phyloP scores from a whole-genome alignment of 441 rosid species.

The Erodium texanum region DNA sequence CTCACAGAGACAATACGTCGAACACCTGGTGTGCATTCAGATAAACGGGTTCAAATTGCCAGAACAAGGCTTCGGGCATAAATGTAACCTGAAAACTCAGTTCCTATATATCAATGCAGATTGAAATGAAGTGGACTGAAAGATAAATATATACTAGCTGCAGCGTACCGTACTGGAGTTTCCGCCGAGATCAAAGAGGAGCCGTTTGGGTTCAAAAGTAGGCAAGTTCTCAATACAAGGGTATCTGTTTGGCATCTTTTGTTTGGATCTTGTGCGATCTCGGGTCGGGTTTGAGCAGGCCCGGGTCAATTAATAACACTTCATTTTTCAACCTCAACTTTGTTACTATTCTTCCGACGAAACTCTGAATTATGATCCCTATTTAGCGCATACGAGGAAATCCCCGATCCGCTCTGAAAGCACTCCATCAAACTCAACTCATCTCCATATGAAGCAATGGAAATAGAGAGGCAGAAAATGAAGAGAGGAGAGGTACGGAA shows the following conservation, averaged over 20 bases:
- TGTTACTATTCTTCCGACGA: too few relatives aligned
- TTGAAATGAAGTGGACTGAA: not conserved
- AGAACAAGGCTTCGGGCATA: not conserved
- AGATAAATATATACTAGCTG: too few relatives aligned
- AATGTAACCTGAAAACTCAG: not conserved
- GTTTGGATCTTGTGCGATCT: not conserved
- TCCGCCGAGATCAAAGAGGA: not conserved
- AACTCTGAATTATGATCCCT: too few relatives aligned
- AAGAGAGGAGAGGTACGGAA: too few relatives aligned
- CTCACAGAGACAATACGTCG: conserved; percentile 22
- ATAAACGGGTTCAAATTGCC: not conserved
- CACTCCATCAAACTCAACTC: too few relatives aligned
- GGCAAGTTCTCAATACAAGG: not conserved
- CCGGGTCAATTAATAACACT: not conserved
- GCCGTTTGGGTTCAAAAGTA: not conserved
- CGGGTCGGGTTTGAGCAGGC: not conserved
- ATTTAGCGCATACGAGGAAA: too few relatives aligned
- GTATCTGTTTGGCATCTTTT: not conserved
- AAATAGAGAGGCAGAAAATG: too few relatives aligned
- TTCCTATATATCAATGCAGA: not conserved
- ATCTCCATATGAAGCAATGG: too few relatives aligned
- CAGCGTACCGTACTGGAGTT: not conserved
- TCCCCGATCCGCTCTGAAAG: too few relatives aligned
- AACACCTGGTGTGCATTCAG: conserved; percentile 31
- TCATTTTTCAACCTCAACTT: too few relatives aligned